phyloP scores from a whole-genome alignment of 768 basidiomycete species.

The Kwoniella sp. region DNA sequence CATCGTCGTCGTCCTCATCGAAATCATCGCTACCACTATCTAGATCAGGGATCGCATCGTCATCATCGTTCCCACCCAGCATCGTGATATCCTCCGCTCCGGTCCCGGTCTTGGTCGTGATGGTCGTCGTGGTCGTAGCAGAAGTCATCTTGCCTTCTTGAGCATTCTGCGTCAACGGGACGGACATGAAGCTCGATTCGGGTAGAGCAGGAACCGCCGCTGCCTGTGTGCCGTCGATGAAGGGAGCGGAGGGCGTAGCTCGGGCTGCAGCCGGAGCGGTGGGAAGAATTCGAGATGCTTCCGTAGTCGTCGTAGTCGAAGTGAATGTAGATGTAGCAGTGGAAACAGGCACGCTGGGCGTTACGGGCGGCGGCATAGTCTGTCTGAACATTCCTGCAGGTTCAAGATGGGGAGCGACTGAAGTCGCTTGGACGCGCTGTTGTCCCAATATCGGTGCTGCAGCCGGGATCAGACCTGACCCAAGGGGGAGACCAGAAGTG shows the following conservation, averaged over 20 bases:
- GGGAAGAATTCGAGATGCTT: no score
- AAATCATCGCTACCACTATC: constrained; percentile 26
- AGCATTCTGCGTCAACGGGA: background rate
- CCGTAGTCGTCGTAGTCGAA: no score
- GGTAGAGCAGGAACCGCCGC: background rate
- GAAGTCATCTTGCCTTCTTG: background rate
- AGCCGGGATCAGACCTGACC: no score
- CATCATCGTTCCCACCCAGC: constrained; percentile 10
- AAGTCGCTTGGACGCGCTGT: no score
- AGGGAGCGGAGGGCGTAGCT: background rate
- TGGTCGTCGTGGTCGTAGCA: background rate
- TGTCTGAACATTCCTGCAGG: no score
- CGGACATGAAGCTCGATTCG: background rate
- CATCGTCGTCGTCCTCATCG: constrained; percentile 21
- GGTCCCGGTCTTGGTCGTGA: background rate
- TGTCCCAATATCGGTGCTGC: no score
- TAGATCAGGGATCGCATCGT: constrained; percentile 23
- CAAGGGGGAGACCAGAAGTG: no score
- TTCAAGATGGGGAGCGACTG: no score
- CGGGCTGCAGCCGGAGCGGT: no score
- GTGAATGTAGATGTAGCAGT: no score
- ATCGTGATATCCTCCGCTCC: constrained; percentile 9
- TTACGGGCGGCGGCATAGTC: no score
- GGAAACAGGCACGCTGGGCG: no score
- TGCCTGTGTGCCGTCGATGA: background rate